Percentiles rank a stretch among this genome's conserved stretches.
These are phyloP conservation scores for Phragmites australis DNA, from an alignment of 176 grass and related monocot species.

Conservation along the genomic window DNA sequence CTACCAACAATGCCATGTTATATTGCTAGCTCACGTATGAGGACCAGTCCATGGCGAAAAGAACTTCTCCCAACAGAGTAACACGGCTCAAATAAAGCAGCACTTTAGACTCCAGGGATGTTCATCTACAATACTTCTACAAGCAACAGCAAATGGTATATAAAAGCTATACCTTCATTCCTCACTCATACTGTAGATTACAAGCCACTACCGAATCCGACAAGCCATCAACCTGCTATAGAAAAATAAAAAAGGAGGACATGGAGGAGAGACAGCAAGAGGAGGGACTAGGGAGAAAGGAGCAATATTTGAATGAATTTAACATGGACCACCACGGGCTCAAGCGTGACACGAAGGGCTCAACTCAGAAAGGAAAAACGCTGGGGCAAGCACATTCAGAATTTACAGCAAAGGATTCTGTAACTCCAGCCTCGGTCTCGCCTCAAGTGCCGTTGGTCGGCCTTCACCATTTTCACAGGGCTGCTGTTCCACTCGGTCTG, in stretches of 20 bases:
- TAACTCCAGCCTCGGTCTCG: conserved; percentile 60
- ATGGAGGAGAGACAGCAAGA: conserved; percentile 7
- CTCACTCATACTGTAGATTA: conserved; percentile 46
- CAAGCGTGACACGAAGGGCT: conserved; percentile 28
- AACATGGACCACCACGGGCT: conserved; percentile 45
- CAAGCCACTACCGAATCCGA: conserved; percentile 49
- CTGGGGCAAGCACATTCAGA: conserved; percentile 43
- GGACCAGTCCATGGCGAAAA: neutral
- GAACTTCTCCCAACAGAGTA: neutral
- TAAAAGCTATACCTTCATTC: conserved; percentile 48
- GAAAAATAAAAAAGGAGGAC: conserved; percentile 59
- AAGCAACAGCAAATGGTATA: neutral
- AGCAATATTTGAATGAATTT: conserved; percentile 58
- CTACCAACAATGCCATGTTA: neutral
- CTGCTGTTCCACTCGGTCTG: conserved; percentile 89
- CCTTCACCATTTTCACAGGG: conserved; percentile 87
- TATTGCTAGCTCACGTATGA: neutral
- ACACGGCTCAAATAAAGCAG: neutral
- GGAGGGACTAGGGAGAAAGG: neutral
- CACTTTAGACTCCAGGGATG: neutral
- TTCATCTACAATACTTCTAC: conserved; percentile 13
- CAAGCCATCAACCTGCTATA: conserved; percentile 61
- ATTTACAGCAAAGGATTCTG: conserved; percentile 82
- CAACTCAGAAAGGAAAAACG: conserved; percentile 29
- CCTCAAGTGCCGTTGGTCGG: conserved; percentile 59